Evolutionary conservation across 225 moss, liverwort and hornwort genomes (phyloP).

Genomic region (Thuidium tamariscinum): DNA sequence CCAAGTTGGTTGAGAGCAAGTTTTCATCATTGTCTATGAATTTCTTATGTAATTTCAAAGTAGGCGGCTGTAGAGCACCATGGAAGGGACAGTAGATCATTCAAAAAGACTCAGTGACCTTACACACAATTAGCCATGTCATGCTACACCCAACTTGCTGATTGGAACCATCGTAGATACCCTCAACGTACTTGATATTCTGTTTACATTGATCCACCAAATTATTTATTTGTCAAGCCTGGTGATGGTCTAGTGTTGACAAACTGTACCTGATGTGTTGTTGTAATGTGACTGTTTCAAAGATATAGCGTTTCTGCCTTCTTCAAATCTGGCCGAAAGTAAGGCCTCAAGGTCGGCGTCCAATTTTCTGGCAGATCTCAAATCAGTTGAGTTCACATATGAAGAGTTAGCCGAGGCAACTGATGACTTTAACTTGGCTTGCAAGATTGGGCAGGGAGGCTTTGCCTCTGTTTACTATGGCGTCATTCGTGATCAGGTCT

Average conservation of each 20-base stretch:
- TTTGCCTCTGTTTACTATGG: constrained; percentile 82
- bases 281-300: background rate
- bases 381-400: constrained; percentile 79
- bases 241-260: background rate
- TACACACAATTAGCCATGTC: background rate
- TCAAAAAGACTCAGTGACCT: background rate
- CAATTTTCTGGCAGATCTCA: constrained; percentile 41
- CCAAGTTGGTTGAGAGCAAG: background rate
- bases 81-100: background rate
- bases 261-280: background rate
- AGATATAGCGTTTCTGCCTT: constrained; percentile 3
- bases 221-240: background rate
- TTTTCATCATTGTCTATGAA: background rate
- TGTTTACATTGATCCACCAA: background rate
- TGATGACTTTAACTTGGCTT: constrained; percentile 52
- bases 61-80: background rate
- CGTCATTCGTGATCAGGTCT: constrained; percentile 64
- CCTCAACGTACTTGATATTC: background rate
- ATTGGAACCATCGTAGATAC: background rate
- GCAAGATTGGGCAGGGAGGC: constrained; percentile 89
- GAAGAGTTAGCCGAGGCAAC: constrained; percentile 87
- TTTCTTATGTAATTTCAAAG: background rate
- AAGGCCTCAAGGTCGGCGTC: constrained; percentile 14
- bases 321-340: background rate
- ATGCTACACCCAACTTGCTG: background rate